These are phyloP conservation scores for Lactifluus pinguis DNA, from an alignment of 768 basidiomycete genomes.

Conservation along the genomic window DNA sequence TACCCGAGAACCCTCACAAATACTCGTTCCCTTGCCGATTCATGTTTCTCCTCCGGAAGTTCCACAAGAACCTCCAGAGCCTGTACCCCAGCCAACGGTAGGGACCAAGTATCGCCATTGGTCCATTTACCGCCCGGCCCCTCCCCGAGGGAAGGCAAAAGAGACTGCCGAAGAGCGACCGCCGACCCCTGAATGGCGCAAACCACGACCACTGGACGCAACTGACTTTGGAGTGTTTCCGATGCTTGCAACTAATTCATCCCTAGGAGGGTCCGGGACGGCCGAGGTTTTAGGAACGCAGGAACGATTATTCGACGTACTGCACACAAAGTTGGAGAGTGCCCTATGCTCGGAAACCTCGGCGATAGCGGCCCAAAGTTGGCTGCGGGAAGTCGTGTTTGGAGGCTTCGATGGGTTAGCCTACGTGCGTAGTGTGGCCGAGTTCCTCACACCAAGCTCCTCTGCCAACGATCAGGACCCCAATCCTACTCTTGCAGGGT, in stretches of 20 bases:
- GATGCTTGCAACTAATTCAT: constrained; percentile 28
- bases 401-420: constrained; percentile 71
- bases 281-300: constrained; percentile 24
- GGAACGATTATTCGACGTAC: constrained; percentile 22
- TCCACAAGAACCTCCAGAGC: constrained; percentile 12
- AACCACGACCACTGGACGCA: constrained; percentile 43
- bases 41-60: constrained; percentile 25
- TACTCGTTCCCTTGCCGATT: constrained; percentile 23
- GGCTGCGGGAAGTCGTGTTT: constrained; percentile 65
- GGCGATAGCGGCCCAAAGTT: constrained; percentile 53
- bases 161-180: constrained; percentile 39
- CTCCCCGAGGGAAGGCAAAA: constrained; percentile 38
- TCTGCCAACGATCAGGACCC: neutral
- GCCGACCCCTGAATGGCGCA: constrained; percentile 36
- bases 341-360: constrained; percentile 1
- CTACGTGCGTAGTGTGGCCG: constrained; percentile 67
- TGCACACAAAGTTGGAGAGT: constrained; percentile 20
- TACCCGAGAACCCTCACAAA: constrained; percentile 21
- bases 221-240: constrained; percentile 59
- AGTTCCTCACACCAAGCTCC: constrained; percentile 40
- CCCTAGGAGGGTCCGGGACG: constrained; percentile 8
- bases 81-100: neutral
- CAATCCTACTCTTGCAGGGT: neutral
- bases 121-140: constrained; percentile 45
- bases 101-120: constrained; percentile 44